phyloP scores from a whole-genome alignment of 768 basidiomycete genomes.

The Amanita muscaria region DNA sequence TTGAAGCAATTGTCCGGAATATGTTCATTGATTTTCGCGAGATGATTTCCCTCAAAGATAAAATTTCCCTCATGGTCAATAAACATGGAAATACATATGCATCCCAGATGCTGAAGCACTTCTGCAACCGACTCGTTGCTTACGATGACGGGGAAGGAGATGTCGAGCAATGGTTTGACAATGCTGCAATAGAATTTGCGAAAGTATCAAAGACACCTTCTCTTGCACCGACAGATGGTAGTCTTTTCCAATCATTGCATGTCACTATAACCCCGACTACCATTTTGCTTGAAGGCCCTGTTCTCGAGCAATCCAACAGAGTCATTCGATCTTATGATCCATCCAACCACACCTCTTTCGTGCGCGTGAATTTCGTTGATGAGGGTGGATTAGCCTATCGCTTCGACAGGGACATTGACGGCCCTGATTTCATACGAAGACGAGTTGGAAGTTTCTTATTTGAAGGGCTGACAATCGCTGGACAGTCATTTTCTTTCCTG shows the following conservation, averaged over 20 bases:
- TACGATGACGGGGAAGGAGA: conserved; percentile 19
- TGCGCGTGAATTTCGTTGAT: conserved; percentile 57
- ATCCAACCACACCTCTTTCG: conserved; percentile 40
- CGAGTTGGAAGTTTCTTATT: conserved; percentile 39
- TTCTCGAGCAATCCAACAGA: conserved; percentile 51
- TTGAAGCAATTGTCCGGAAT: conserved; percentile 35
- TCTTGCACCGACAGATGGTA: conserved; percentile 24
- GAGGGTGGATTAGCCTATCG: conserved; percentile 46
- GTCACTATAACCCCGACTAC: conserved; percentile 47
- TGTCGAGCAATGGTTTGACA: conserved; percentile 24
- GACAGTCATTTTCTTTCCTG: conserved; percentile 49
- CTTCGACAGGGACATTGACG: conserved; percentile 49
- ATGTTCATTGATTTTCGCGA: conserved; percentile 42
- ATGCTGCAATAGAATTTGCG: conserved; percentile 19
- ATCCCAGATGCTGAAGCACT: conserved; percentile 28
- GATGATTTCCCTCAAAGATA: conserved; percentile 32
- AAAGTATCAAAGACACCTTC: conserved; percentile 15
- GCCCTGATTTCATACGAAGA: conserved; percentile 35
- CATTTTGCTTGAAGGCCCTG: conserved; percentile 44
- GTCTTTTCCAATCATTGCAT: conserved; percentile 35
- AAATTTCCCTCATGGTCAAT: conserved; percentile 22
- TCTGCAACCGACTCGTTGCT: conserved; percentile 14
- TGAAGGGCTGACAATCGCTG: conserved; percentile 44
- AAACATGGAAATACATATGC: conserved; percentile 27
- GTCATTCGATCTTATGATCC: conserved; percentile 45